Percentiles rank a stretch among this genome's conserved stretches.
These are phyloP conservation scores for Rosa hybrid DNA, from an alignment of 331 rosid species.

Conservation along the genomic window DNA sequence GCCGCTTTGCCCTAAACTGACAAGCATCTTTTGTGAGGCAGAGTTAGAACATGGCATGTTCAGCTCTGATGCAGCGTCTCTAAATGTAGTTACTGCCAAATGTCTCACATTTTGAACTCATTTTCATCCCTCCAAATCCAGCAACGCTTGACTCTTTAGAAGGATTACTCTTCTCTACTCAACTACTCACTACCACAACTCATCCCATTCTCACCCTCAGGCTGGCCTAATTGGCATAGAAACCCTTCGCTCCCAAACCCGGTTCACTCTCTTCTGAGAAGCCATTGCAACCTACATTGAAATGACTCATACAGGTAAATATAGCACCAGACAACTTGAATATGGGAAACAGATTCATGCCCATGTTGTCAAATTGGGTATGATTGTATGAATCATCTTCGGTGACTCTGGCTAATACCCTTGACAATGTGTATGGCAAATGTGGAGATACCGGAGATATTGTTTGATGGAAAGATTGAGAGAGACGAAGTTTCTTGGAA, in stretches of 20 bases:
- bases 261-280: no score
- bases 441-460: slow-evolving; percentile 36
- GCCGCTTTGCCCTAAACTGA: not conserved
- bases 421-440: slow-evolving; percentile 63
- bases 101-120: not conserved
- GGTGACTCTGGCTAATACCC: slow-evolving; percentile 58
- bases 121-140: not conserved
- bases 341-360: no score
- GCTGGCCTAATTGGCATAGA: not conserved
- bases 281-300: slow-evolving; percentile 60
- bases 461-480: not conserved
- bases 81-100: not conserved
- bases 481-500: not conserved
- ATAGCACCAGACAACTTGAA: no score
- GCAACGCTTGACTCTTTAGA: not conserved
- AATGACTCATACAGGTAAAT: slow-evolving; percentile 39
- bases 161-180: not conserved
- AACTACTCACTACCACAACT: not conserved
- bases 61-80: no score
- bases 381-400: not conserved
- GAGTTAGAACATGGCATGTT: not conserved
- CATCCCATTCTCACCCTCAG: not conserved
- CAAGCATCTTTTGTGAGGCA: not conserved
- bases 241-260: not conserved
- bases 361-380: no score